Percentiles rank a stretch among this genome's conserved stretches.
Evolutionary conservation across 1,284 basidiomycete species (phyloP).

Genomic region (Mycena sp.): DNA sequence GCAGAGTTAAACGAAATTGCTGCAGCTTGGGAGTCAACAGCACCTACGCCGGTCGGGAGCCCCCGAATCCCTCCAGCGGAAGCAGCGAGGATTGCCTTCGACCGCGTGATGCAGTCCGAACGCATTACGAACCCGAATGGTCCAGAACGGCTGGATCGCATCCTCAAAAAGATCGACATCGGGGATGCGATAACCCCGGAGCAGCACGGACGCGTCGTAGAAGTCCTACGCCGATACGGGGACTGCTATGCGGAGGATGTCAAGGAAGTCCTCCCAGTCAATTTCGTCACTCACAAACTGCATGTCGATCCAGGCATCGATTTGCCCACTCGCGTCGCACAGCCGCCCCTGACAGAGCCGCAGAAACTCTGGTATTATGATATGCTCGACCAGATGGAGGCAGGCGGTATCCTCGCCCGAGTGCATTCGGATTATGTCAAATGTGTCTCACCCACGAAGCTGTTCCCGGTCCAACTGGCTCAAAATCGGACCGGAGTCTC

Average conservation of each 20-base stretch:
- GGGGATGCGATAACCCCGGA: too few species aligned
- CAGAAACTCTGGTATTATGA: slow-evolving; percentile 40
- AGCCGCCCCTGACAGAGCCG: slow-evolving; percentile 37
- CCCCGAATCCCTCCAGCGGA: too few species aligned
- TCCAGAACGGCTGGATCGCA: background rate
- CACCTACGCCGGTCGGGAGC: background rate
- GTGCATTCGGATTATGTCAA: background rate
- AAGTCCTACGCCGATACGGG: slow-evolving; percentile 31
- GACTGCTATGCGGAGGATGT: too few species aligned
- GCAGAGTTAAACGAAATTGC: background rate
- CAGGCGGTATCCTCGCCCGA: slow-evolving; percentile 1
- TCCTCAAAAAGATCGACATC: slow-evolving; percentile 23
- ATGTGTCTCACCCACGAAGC: background rate
- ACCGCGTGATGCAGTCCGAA: background rate
- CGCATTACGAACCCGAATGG: background rate
- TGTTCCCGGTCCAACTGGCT: too few species aligned
- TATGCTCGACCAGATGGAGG: slow-evolving; percentile 45
- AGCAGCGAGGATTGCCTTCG: background rate
- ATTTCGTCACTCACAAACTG: slow-evolving; percentile 32
- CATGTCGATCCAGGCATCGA: slow-evolving; percentile 29
- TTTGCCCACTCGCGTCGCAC: slow-evolving; percentile 35
- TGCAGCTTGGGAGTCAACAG: background rate
- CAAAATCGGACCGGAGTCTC: too few species aligned
- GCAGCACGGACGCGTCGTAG: slow-evolving; percentile 9
- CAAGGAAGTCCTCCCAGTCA: slow-evolving; percentile 35